Percentiles rank a stretch among this genome's conserved stretches.
Evolutionary conservation across 2,329 filamentous ascomycete genomes (phyloP).

Genomic region (Exutisphaerella laricina): DNA sequence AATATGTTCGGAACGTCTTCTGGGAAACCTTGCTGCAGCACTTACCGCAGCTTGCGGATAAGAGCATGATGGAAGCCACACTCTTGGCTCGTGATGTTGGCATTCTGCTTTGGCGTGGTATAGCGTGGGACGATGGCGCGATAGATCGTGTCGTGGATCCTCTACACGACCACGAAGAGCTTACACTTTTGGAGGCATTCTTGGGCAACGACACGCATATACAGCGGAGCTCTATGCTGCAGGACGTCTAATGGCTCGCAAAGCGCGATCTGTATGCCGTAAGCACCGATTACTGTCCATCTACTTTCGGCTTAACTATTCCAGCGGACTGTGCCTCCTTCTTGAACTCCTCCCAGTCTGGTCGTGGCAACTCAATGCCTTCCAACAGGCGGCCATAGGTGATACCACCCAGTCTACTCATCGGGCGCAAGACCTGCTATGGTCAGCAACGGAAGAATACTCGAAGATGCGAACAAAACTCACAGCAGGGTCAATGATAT

Average conservation of each 20-base stretch:
- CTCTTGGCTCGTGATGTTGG: constrained; percentile 48
- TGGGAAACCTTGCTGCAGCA: constrained; percentile 42
- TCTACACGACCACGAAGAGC: constrained; percentile 49
- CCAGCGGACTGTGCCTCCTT: constrained; percentile 50
- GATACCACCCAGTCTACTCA: constrained; percentile 78
- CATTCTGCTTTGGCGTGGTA: constrained; percentile 56
- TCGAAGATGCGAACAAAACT: constrained; percentile 25
- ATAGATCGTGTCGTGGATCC: constrained; percentile 54
- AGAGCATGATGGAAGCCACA: constrained; percentile 33
- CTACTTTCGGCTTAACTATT: constrained; percentile 47
- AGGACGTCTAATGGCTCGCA: too few relatives aligned
- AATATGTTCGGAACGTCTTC: constrained; percentile 44
- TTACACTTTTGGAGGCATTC: constrained; percentile 48
- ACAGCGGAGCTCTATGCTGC: too few relatives aligned
- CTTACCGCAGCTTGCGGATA: constrained; percentile 34
- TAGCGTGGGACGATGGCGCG: constrained; percentile 49
- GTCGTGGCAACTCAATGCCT: constrained; percentile 64
- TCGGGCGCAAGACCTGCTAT: constrained; percentile 61
- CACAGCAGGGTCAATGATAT: constrained; percentile 65
- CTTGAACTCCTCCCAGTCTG: constrained; percentile 44
- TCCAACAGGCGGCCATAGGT: constrained; percentile 69
- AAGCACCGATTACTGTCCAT: constrained; percentile 41
- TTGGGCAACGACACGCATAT: constrained; percentile 19
- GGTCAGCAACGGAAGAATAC: constrained; percentile 7
- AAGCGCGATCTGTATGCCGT: too few relatives aligned